Evolutionary conservation across 306 rosid genomes (phyloP), one percentile per base, ranked within the genome.

Genomic region (Prunus mume): DNA sequence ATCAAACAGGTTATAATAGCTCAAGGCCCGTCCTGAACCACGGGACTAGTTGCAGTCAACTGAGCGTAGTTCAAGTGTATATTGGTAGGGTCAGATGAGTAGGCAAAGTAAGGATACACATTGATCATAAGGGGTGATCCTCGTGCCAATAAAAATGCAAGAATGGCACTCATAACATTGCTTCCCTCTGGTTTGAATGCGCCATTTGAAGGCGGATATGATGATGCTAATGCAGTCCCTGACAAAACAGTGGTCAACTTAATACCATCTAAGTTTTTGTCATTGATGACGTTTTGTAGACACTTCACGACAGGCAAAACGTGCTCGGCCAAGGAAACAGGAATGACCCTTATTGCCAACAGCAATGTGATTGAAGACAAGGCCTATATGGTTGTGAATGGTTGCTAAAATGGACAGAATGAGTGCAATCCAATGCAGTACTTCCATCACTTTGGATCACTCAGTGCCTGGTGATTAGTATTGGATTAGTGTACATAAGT

Each of bases 101-200:
- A 83, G 6, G 84, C 84, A 38, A 79, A 82, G 63, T 81, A 88
- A 2, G 88, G 89, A 57, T 83, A 81, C 34, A 57, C 76, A 62
- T 81, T 83, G 67, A 85, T 38, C 87, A 87, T 20, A 34, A 87
- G 73, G 1, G 87, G 81, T 3, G 82, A 58, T 2, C 68, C 56
- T 20, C 25, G 57, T 3, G 27, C 4, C 0, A 84, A 19, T 4
- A 85, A 69, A 17, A 85, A 78, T 0, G n/a, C 5, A 30, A 75
- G 50, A 64, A 85, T 79, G 50, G 19, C 78, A 3, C 3, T 49
- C 73, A 83, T 25, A 9, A 11, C 27, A 1, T 9, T 17, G 19
- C 28, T 12, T 0, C 58, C 11, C 4, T 43, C 64, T 2, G 52
- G 3, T 20, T 76, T 9, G 69, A 85, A 88, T 2, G 6, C 55